Evolutionary conservation across 306 rosid species (phyloP), one percentile per base, ranked within the genome.

Genomic region (Casuarina glauca): DNA sequence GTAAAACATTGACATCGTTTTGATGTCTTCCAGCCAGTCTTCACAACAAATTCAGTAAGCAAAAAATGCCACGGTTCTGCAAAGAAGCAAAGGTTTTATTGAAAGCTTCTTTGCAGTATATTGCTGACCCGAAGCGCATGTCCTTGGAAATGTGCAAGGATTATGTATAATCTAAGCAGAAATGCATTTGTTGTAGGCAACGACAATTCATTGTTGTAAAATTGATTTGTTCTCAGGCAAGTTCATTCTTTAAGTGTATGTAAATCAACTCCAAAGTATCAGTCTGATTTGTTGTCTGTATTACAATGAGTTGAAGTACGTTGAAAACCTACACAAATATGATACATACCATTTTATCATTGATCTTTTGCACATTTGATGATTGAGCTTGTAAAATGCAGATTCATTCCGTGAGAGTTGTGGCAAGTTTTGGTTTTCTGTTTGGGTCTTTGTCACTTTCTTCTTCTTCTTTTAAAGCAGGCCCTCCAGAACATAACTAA

Each of bases 41-140:
- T 63, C 77, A 51, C 36, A 16, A 44, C 11, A 50, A 45, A 26
- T 64, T 42, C 63, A 8, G 2, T 20, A 3, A 35, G 19, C 20
- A 9, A 3, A 61, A 16, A 36, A 43, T 55, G 69, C 13, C 9
- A 43, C 50, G 73, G 19, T 15, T 32, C 19, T 16, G 8, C 26
- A 70, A 57, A 79, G 80, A 78, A 70, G 86, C 72, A 3, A 36
- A 4, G 6, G 42, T 78, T 64, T 76, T 70, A 43, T 10, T n/a
- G 74, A 58, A 36, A 54, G 63, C 51, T 75, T 76, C 81, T 81
- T 45, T 36, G 72, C 62, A 42, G 63, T 35, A 3, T 66, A 26
- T 54, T 75, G 55, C n/a, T 17, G 52, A 39, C 64, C 5, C 3
- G 64, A 58, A 32, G 39, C 13, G 12, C 4, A 12, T 60, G 48